Percentiles rank a stretch among this genome's conserved stretches.
Conservation (phyloP, 164 flowering plant species). For the Cinnamomum chago region DNA sequence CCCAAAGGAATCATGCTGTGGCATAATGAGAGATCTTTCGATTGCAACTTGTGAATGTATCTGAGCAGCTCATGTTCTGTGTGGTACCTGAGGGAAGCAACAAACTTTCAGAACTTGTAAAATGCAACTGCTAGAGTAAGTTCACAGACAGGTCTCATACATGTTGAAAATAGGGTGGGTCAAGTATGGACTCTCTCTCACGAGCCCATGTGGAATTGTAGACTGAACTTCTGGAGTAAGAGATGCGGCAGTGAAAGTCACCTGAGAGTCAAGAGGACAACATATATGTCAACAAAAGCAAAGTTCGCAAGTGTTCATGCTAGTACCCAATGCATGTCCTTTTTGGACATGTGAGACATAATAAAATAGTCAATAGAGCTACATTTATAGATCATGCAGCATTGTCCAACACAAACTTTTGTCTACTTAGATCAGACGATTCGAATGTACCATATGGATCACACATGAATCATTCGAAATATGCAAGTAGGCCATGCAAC, state of each 20-base stretch:
- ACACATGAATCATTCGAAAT: not conserved
- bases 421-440: not conserved
- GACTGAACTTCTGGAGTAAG: constrained; percentile 74
- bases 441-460: not conserved
- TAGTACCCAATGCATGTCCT: not conserved
- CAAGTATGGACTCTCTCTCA: constrained; percentile 72
- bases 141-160: constrained; percentile 32
- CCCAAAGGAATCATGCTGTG: constrained; percentile 99
- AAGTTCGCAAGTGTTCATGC: not conserved
- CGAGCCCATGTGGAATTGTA: constrained; percentile 63
- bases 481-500: not conserved
- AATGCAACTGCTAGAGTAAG: constrained; percentile 15
- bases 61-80: constrained; percentile 97
- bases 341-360: not conserved
- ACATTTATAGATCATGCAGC: not conserved
- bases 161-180: constrained; percentile 86
- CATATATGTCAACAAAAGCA: not conserved
- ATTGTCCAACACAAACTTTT: not conserved
- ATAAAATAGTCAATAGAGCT: not conserved
- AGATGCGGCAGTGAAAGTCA: constrained; percentile 82
- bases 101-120: not conserved
- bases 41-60: constrained; percentile 65
- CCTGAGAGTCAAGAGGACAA: constrained; percentile 38
- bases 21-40: constrained; percentile 93
- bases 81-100: constrained; percentile 52